Percentiles rank a stretch among this genome's conserved stretches.
phyloP scores from a whole-genome alignment of 305 asterid genomes.

The Petunia hybrid region DNA sequence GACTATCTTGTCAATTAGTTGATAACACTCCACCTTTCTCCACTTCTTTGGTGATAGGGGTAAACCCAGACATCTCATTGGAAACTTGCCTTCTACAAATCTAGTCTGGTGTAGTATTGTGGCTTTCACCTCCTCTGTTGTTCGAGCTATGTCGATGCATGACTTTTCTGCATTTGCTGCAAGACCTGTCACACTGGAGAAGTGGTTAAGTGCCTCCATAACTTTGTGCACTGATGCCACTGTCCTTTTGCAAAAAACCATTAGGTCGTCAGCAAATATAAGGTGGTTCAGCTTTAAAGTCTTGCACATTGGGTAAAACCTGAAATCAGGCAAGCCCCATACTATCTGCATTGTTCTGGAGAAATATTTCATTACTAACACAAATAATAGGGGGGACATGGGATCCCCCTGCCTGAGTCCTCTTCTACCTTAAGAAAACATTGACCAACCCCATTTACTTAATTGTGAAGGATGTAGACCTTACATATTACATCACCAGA shows the following conservation, averaged over 20 bases:
- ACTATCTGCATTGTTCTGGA: no score
- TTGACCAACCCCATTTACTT: neutral
- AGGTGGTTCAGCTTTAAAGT: neutral
- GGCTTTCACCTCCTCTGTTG: no score
- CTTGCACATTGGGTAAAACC: neutral
- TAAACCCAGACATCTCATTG: neutral
- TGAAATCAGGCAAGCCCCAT: neutral
- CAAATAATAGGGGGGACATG: no score
- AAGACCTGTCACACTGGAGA: no score
- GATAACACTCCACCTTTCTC: neutral
- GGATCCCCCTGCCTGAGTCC: neutral
- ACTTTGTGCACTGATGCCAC: neutral
- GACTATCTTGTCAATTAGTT: neutral
- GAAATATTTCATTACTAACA: neutral
- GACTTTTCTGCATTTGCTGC: no score
- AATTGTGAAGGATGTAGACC: neutral
- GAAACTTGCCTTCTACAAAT: neutral
- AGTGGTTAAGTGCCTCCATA: no score
- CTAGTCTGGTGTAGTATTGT: neutral
- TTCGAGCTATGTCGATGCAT: no score
- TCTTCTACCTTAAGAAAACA: neutral
- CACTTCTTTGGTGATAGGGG: neutral
- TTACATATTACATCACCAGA: neutral
- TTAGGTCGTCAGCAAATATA: neutral
- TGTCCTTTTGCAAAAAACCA: neutral